Conservation (phyloP, 345 rosid species). For the Linum trigynum region DNA sequence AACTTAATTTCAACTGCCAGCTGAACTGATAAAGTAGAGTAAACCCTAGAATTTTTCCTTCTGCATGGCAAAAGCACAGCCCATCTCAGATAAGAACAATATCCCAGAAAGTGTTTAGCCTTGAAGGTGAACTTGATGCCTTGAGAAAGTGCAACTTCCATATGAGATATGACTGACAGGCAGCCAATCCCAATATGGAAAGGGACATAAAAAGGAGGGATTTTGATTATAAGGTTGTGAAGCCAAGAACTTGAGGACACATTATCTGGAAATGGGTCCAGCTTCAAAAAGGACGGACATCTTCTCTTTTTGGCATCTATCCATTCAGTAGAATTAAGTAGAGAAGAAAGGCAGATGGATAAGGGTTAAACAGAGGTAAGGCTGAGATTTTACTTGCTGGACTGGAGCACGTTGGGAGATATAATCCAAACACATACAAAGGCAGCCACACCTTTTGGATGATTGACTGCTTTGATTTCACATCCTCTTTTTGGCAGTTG, state of each 20-base stretch:
- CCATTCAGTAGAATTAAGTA: not conserved
- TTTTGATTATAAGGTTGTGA: not conserved
- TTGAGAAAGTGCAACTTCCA: not conserved
- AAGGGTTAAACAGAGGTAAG: conserved; percentile 5
- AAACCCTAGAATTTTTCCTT: too few species aligned
- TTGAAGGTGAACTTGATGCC: not conserved
- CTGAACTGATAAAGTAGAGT: not conserved
- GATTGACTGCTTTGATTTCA: conserved; percentile 9
- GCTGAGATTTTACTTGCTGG: conserved; percentile 24
- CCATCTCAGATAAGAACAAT: not conserved
- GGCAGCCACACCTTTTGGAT: conserved; percentile 18
- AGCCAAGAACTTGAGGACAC: not conserved
- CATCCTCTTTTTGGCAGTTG: conserved; percentile 19
- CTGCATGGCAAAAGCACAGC: too few species aligned
- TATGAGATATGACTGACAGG: too few species aligned
- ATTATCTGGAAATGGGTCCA: conserved; percentile 8
- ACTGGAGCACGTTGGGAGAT: conserved; percentile 15
- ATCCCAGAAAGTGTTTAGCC: not conserved
- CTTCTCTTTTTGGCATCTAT: conserved; percentile 4
- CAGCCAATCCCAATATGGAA: not conserved
- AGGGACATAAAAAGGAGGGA: conserved; percentile 2
- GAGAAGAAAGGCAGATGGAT: not conserved
- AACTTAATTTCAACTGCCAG: not conserved
- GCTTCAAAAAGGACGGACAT: conserved; percentile 5
- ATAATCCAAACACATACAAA: conserved; percentile 21